phyloP scores from a whole-genome alignment of 495 filamentous ascomycete species.

The Podospora fimiseda region DNA sequence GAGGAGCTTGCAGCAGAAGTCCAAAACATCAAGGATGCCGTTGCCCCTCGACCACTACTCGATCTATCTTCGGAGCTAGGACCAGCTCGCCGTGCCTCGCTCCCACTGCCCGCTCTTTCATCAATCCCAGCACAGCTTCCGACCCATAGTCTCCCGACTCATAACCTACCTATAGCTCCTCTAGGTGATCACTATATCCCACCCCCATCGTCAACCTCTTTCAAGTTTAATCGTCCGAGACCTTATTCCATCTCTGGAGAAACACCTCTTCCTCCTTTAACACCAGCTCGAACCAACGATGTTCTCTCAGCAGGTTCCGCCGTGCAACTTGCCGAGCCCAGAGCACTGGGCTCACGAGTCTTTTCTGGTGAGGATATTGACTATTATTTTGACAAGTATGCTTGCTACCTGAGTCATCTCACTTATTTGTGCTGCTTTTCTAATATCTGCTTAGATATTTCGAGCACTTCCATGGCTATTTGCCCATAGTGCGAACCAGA shows the following conservation, averaged over 20 bases:
- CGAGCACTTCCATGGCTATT: constrained; percentile 39
- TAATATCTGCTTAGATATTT: constrained; percentile 44
- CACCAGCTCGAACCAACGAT: constrained; percentile 10
- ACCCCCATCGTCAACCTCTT: constrained; percentile 1
- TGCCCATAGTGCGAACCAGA: constrained; percentile 33
- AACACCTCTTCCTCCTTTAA: constrained; percentile 2
- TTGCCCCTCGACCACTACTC: constrained; percentile 18
- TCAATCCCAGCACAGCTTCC: constrained; percentile 11
- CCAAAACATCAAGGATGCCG: constrained; percentile 39
- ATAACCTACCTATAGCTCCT: neutral
- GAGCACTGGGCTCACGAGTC: constrained; percentile 38
- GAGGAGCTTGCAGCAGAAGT: constrained; percentile 41
- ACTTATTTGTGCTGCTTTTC: too few relatives aligned
- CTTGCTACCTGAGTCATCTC: neutral
- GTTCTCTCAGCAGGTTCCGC: neutral
- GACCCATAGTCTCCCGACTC: constrained; percentile 2
- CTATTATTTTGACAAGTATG: constrained; percentile 40
- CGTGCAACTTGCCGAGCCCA: constrained; percentile 25
- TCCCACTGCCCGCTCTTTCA: neutral
- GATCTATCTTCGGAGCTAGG: constrained; percentile 4
- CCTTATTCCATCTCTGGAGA: constrained; percentile 12
- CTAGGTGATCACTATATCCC: constrained; percentile 5
- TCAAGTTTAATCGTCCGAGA: constrained; percentile 11
- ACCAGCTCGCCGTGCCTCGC: neutral
- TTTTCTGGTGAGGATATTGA: constrained; percentile 42